These are phyloP conservation scores for Xylariaceae sp. DNA, from an alignment of 2,329 filamentous ascomycete genomes.

Conservation along the genomic window DNA sequence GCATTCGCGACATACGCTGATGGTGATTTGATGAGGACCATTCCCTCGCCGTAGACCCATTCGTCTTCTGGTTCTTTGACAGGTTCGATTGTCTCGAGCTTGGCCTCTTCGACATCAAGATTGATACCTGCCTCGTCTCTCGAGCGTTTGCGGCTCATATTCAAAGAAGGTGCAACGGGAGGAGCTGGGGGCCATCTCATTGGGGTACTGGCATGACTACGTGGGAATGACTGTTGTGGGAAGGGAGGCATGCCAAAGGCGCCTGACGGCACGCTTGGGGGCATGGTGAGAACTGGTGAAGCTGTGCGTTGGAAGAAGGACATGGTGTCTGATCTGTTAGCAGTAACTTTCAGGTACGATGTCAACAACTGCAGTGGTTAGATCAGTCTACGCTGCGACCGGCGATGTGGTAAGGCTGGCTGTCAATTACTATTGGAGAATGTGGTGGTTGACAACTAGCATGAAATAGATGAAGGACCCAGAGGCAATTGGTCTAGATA, in stretches of 20 bases:
- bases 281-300: slow-evolving; percentile 39
- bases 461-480: slow-evolving; percentile 4
- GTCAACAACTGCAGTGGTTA: slow-evolving; percentile 26
- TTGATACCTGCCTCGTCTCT: slow-evolving; percentile 69
- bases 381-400: slow-evolving; percentile 1
- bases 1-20: slow-evolving; percentile 56
- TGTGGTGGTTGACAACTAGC: slow-evolving; percentile 1
- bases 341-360: slow-evolving; percentile 30
- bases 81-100: slow-evolving; percentile 32
- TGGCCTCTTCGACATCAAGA: slow-evolving; percentile 50
- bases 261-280: slow-evolving; percentile 40
- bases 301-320: slow-evolving; percentile 36
- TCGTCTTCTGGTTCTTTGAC: slow-evolving; percentile 58
- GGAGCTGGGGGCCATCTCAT: slow-evolving; percentile 30
- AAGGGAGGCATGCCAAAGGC: slow-evolving; percentile 38
- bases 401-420: too few species aligned
- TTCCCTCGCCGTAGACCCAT: slow-evolving; percentile 68
- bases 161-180: slow-evolving; percentile 26
- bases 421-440: too few species aligned
- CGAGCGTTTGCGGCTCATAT: slow-evolving; percentile 71
- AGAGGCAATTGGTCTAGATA: slow-evolving; percentile 22
- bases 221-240: slow-evolving; percentile 33
- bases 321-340: slow-evolving; percentile 30
- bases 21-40: slow-evolving; percentile 66
- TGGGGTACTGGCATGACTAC: slow-evolving; percentile 30